Base-by-base conservation (phyloP, 2,329 filamentous ascomycete genomes). In the Stylonectria norvegica region DNA sequence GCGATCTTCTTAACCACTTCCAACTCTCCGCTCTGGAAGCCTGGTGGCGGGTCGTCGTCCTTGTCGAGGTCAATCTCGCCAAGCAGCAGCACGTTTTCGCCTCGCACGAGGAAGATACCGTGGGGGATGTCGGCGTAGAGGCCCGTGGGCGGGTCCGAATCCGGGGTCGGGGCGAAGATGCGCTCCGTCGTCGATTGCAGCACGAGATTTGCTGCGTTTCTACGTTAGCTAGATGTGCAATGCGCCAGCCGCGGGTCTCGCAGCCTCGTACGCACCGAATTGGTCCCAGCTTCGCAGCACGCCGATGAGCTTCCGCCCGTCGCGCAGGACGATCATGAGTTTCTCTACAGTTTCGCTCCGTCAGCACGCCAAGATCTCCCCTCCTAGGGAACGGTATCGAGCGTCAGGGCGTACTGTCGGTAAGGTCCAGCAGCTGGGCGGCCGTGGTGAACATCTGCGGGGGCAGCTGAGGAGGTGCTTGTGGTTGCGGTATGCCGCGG, bases 361-460 rank as follows among this genome's bases (percentile, higher is more conserved):
- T 62, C 48, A 60, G 55, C 53, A 39, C 37, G 52, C 36, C 25
- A 34, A 43, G 23, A 52, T 55, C 48, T 9, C n/a, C 23, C 33
- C 8, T 36, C 34, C 20, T 25, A 14, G 20, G 17, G 23, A 18
- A 34, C 28, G 29, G 18, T 15, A 16, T 12, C 16, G 20, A 45
- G 34, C 41, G 44, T 42, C 57, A 40, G 36, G 34, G 59, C 86
- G 73, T 81, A 97, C 91, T 98, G 71, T 98, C 93, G 57, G 93
- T 97, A 59, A 98, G 76, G 64, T 98, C 93, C 43, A 98, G 73
- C 43, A 98, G 74, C 72, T 97, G 93, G 39, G 93, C 90, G 20
- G 93, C 93, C 20, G 93, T 98, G 14, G 93, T 95, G 70, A 98
- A 98, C 85, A 97, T 96, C 72, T 98, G 91, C 44, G 90, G 90